Evolutionary conservation across 257 asterid genomes (phyloP).

Genomic region (Solanum chilense): DNA sequence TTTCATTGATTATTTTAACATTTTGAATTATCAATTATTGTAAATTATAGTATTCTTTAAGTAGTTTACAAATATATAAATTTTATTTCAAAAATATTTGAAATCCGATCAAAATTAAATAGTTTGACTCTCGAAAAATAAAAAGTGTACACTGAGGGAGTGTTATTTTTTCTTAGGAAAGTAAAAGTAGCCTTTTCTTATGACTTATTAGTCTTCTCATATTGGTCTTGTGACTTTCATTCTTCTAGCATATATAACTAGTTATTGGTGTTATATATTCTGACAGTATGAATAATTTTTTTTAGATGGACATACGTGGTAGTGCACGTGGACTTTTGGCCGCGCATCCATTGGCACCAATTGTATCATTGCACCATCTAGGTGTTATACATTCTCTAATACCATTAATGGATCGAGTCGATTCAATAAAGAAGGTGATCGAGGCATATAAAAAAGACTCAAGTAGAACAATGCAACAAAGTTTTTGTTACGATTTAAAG

Average conservation of each 20-base stretch:
- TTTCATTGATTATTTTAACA: too few relatives aligned
- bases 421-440: conserved; percentile 37
- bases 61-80: too few relatives aligned
- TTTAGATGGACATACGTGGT: conserved; percentile 58
- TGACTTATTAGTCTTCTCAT: not conserved
- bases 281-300: not conserved
- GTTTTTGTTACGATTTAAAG: conserved; percentile 41
- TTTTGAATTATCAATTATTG: too few relatives aligned
- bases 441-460: conserved; percentile 46
- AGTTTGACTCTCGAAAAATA: too few relatives aligned
- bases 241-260: too few relatives aligned
- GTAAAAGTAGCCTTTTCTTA: not conserved
- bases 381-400: conserved; percentile 53
- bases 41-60: too few relatives aligned
- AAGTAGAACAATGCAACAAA: conserved; percentile 49
- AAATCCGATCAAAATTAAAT: too few relatives aligned
- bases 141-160: too few relatives aligned
- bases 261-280: too few relatives aligned
- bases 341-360: conserved; percentile 73
- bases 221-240: not conserved
- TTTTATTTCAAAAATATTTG: too few relatives aligned
- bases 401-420: conserved; percentile 25
- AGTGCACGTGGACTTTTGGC: conserved; percentile 66
- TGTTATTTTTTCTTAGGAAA: not conserved
- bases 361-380: conserved; percentile 70